A percentile compares a stretch with the other conserved stretches of the same genome.
Evolutionary conservation across 352 stramenopile genomes (phyloP).

Genomic region (Globisporangium carolinianum): DNA sequence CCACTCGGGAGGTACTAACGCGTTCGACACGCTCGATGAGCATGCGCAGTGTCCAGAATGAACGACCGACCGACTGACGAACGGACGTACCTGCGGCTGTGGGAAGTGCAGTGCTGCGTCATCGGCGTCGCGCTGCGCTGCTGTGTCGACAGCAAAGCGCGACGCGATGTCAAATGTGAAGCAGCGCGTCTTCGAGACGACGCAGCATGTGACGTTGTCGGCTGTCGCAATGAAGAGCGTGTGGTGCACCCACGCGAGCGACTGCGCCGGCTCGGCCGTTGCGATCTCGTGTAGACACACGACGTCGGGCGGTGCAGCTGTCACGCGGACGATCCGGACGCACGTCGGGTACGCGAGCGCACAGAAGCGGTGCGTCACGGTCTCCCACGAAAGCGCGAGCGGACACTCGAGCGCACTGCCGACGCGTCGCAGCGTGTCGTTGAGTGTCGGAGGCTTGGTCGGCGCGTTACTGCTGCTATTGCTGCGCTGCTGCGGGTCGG

Average conservation of each 20-base stretch:
- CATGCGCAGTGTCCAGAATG: not conserved
- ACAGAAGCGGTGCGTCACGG: slow-evolving; percentile 31
- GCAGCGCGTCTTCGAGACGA: slow-evolving; percentile 49
- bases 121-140: not conserved
- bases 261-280: slow-evolving; percentile 25
- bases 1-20: slow-evolving; percentile 29
- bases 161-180: slow-evolving; percentile 64
- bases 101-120: slow-evolving; percentile 36
- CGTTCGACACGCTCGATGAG: not conserved
- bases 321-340: slow-evolving; percentile 46
- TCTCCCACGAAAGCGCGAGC: slow-evolving; percentile 58
- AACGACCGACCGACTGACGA: not conserved
- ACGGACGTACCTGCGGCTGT: slow-evolving; percentile 25
- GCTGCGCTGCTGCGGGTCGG: too few species aligned
- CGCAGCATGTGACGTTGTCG: slow-evolving; percentile 54
- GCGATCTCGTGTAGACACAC: slow-evolving; percentile 54
- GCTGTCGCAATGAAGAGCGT: slow-evolving; percentile 60
- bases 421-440: slow-evolving; percentile 17
- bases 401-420: slow-evolving; percentile 40
- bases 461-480: slow-evolving; percentile 7
- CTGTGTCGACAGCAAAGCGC: slow-evolving; percentile 9
- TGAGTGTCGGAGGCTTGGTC: not conserved
- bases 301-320: slow-evolving; percentile 16
- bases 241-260: slow-evolving; percentile 59
- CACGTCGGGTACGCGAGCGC: slow-evolving; percentile 45